Conservation (phyloP, 2,329 filamentous ascomycete genomes). For the Phialocephala subalpina region DNA sequence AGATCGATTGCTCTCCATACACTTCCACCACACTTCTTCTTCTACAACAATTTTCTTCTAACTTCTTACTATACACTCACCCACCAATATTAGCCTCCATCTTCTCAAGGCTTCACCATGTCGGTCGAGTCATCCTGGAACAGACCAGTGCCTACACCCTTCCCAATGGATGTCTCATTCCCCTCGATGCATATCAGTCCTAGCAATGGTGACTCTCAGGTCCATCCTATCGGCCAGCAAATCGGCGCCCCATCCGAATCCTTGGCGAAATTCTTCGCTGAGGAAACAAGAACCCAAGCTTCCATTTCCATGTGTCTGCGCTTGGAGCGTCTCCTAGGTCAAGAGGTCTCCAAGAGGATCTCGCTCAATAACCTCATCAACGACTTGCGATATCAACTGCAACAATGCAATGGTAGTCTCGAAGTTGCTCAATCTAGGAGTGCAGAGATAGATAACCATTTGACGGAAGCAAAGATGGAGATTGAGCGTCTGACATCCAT, state of each 20-base stretch:
- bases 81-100: background rate
- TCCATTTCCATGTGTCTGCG: slow-evolving; percentile 2
- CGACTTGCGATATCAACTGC: slow-evolving; percentile 1
- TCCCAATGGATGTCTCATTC: background rate
- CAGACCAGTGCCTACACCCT: background rate
- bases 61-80: background rate
- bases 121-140: background rate
- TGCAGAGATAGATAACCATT: background rate
- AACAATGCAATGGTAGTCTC: background rate
- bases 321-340: background rate
- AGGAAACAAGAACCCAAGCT: background rate
- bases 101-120: background rate
- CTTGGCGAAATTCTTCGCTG: background rate
- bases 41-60: background rate
- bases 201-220: background rate
- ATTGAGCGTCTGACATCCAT: slow-evolving; percentile 2
- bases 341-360: background rate
- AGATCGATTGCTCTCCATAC: no score
- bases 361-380: background rate
- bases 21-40: background rate
- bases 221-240: background rate
- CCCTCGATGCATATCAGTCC: background rate
- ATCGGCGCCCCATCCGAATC: background rate
- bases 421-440: background rate
- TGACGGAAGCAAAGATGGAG: background rate